Evolutionary conservation across 768 basidiomycete genomes (phyloP).

Genomic region (Sarcomyxa edulis): DNA sequence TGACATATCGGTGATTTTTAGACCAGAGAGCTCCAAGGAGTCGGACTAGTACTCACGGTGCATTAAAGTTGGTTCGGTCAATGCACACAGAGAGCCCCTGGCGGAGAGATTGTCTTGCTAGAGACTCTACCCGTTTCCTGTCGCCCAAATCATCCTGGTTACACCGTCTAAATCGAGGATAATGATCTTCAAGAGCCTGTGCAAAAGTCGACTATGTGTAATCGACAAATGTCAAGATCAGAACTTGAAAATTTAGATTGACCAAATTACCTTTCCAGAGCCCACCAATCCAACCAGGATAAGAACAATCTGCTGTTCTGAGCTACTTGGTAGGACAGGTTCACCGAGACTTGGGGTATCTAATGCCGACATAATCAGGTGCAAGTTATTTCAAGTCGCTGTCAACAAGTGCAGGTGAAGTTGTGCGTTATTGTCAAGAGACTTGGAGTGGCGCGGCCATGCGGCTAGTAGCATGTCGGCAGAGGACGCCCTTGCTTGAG

Average conservation of each 20-base stretch:
- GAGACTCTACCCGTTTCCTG: constrained; percentile 57
- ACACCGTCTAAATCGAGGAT: constrained; percentile 62
- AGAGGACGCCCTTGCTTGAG: too few species aligned
- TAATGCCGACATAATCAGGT: too few species aligned
- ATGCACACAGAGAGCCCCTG: constrained; percentile 71
- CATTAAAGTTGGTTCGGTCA: constrained; percentile 75
- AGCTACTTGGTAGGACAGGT: too few species aligned
- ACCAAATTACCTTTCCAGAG: constrained; percentile 57
- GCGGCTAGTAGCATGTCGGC: too few species aligned
- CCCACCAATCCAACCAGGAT: constrained; percentile 73
- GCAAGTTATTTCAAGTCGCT: too few species aligned
- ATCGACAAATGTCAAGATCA: constrained; percentile 7
- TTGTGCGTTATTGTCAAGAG: too few species aligned
- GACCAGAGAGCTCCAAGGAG: neutral
- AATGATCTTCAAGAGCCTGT: constrained; percentile 54
- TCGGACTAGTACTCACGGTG: constrained; percentile 36
- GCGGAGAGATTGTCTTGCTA: constrained; percentile 45
- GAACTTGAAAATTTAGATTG: neutral
- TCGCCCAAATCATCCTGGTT: constrained; percentile 79
- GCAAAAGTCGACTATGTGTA: constrained; percentile 58
- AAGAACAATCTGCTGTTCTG: constrained; percentile 45
- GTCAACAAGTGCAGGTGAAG: too few species aligned
- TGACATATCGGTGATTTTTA: neutral
- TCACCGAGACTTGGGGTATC: too few species aligned
- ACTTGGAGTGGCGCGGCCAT: too few species aligned